These are phyloP conservation scores for Triticum aestivum DNA, from an alignment of 176 grass and related monocot species.

Conservation along the genomic window DNA sequence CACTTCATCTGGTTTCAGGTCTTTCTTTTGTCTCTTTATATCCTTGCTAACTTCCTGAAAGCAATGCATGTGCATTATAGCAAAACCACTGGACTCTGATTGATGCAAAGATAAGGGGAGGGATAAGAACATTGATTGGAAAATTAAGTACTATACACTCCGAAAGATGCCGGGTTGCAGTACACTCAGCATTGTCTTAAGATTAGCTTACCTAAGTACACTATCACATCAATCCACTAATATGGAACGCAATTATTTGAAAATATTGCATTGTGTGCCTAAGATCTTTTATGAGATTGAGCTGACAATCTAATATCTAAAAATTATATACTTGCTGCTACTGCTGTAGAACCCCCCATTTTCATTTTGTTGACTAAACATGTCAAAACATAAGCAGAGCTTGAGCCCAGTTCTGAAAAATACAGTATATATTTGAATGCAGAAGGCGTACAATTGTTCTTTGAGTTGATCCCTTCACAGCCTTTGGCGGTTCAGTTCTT, in stretches of 20 bases:
- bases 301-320: not conserved
- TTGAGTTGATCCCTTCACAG: not conserved
- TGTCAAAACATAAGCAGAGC: not conserved
- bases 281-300: not conserved
- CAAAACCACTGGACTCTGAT: not conserved
- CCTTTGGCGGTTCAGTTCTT: slow-evolving; percentile 27
- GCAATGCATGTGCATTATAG: slow-evolving; percentile 32
- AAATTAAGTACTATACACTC: not conserved
- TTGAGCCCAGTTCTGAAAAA: slow-evolving; percentile 1
- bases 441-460: slow-evolving; percentile 38
- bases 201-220: not conserved
- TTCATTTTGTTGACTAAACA: not conserved
- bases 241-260: not conserved
- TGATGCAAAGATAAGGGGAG: not conserved
- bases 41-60: slow-evolving; percentile 45
- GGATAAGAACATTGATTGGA: not conserved
- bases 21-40: slow-evolving; percentile 33
- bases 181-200: not conserved
- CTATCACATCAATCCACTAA: not conserved
- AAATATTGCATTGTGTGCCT: not conserved
- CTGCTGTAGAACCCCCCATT: not conserved
- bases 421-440: slow-evolving; percentile 22
- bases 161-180: not conserved
- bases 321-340: not conserved
- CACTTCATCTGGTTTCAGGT: slow-evolving; percentile 44